Percentiles rank a stretch among this genome's conserved stretches.
Evolutionary conservation across 805 yeast species (phyloP).

Genomic region (Candida incommunis): DNA sequence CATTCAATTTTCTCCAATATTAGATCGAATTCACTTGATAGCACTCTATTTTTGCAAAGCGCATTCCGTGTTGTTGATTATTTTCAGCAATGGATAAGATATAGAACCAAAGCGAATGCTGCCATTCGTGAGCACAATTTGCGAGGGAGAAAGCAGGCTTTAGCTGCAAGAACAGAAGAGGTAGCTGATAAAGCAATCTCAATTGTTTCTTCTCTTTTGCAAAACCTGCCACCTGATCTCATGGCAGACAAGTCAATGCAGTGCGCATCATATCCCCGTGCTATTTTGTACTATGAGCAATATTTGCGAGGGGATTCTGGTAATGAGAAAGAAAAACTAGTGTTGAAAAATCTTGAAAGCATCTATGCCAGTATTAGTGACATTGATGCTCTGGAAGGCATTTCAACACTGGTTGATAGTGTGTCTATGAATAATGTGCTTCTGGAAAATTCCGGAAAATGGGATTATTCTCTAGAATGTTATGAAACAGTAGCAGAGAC

Average conservation of each 20-base stretch:
- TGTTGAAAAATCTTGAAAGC: slow-evolving; percentile 34
- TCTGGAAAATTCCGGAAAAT: slow-evolving; percentile 66
- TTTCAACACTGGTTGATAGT: slow-evolving; percentile 51
- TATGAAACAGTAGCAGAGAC: slow-evolving; percentile 48
- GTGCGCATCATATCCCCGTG: slow-evolving; percentile 75
- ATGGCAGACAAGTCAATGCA: slow-evolving; percentile 71
- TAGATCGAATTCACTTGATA: slow-evolving; percentile 33
- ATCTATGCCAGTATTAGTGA: slow-evolving; percentile 85
- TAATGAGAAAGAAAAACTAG: slow-evolving; percentile 13
- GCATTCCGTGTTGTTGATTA: slow-evolving; percentile 73
- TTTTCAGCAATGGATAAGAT: slow-evolving; percentile 54
- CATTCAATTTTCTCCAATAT: slow-evolving; percentile 38
- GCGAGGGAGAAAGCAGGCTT: slow-evolving; percentile 7
- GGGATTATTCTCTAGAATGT: slow-evolving; percentile 80
- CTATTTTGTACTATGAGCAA: slow-evolving; percentile 74
- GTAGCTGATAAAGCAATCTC: slow-evolving; percentile 20
- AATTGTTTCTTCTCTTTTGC: slow-evolving; percentile 32
- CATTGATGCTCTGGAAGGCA: slow-evolving; percentile 79
- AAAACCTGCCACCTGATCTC: slow-evolving; percentile 46
- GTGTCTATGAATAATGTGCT: slow-evolving; percentile 62
- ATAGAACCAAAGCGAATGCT: slow-evolving; percentile 10
- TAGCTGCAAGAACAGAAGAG: slow-evolving; percentile 18
- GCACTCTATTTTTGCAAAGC: slow-evolving; percentile 55
- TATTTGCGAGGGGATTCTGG: slow-evolving; percentile 33
- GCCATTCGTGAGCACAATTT: slow-evolving; percentile 4